Evolutionary conservation across 108 stramenopile species (phyloP).

Genomic region (Cyclotella cryptica): DNA sequence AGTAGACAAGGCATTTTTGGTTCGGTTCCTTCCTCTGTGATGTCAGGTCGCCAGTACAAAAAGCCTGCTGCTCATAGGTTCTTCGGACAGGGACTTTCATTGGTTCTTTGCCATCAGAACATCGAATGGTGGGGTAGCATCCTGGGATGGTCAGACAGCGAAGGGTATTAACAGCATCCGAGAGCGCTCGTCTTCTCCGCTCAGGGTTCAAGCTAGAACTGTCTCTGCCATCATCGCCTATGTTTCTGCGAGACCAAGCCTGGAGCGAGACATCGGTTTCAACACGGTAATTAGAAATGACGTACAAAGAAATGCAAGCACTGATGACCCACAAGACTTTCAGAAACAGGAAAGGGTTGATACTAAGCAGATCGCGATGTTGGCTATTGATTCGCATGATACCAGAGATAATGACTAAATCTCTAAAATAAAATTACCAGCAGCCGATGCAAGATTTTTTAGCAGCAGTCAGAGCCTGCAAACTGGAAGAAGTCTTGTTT

Average conservation of each 20-base stretch:
- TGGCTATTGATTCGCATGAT: too few relatives aligned
- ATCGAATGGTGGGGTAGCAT: constrained; percentile 28
- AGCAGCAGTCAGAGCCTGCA: too few relatives aligned
- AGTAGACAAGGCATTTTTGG: constrained; percentile 31
- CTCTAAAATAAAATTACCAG: too few relatives aligned
- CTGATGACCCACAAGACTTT: background rate
- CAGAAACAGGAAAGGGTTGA: background rate
- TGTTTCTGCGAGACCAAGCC: background rate
- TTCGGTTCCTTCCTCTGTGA: background rate
- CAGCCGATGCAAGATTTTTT: too few relatives aligned
- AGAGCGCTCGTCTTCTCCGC: constrained; percentile 8
- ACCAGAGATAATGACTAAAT: too few relatives aligned
- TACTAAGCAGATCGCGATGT: background rate
- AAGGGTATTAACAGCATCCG: constrained; percentile 20
- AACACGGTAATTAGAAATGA: background rate
- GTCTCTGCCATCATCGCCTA: background rate
- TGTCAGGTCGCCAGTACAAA: constrained; percentile 24
- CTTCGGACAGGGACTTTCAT: background rate
- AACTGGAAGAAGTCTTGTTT: too few relatives aligned
- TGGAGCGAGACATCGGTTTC: background rate
- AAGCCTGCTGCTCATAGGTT: constrained; percentile 26
- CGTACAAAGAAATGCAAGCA: background rate
- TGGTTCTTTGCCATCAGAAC: constrained; percentile 12
- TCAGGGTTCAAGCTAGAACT: background rate
- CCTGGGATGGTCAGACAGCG: constrained; percentile 29